These are phyloP conservation scores for Podospora conica DNA, from an alignment of 495 filamentous ascomycete species.

Conservation along the genomic window DNA sequence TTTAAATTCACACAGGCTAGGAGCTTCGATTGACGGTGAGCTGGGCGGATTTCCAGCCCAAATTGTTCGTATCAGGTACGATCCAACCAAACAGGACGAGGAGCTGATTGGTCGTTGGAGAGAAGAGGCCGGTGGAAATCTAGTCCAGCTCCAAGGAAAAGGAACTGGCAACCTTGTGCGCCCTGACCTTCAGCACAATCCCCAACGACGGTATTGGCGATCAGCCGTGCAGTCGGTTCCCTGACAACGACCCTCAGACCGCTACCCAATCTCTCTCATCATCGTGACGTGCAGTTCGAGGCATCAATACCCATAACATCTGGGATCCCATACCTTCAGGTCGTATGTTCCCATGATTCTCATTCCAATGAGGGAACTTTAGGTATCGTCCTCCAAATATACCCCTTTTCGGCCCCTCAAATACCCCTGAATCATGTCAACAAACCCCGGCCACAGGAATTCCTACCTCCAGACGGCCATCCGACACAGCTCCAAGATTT, in stretches of 20 bases:
- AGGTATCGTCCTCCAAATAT: background rate
- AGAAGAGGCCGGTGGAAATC: no score
- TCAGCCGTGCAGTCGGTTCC: background rate
- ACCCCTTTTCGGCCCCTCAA: background rate
- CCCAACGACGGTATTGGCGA: no score
- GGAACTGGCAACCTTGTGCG: no score
- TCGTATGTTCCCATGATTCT: background rate
- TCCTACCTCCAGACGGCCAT: slow-evolving; percentile 10
- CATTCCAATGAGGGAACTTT: background rate
- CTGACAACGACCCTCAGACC: background rate
- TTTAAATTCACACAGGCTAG: no score
- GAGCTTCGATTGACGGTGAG: no score
- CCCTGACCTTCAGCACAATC: no score
- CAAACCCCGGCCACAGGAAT: background rate
- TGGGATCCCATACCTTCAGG: background rate
- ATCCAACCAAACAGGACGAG: no score
- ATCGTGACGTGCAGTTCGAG: background rate
- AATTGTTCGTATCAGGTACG: no score
- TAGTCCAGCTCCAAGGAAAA: no score
- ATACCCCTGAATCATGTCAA: background rate
- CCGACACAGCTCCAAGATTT: slow-evolving; percentile 22
- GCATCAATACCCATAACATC: background rate
- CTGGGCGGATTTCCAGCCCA: no score
- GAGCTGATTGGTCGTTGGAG: no score
- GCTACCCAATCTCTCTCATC: background rate